phyloP scores from a whole-genome alignment of 2,329 filamentous ascomycete species.

The Cordyceps militaris region DNA sequence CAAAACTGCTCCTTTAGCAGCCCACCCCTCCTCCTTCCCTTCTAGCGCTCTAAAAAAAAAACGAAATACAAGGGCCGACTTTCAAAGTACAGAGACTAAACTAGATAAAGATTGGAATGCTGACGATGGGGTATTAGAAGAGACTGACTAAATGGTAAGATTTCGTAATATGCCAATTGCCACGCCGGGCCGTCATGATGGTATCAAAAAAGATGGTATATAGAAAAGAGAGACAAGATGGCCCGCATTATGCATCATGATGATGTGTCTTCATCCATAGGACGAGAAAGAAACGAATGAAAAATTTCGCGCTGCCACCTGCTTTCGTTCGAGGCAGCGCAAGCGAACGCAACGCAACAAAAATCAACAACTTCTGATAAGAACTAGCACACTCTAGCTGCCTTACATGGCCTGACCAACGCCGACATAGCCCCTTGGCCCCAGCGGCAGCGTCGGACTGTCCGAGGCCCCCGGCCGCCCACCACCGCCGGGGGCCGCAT shows the following conservation, averaged over 20 bases:
- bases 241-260: background rate
- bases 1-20: background rate
- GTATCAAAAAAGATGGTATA: constrained; percentile 3
- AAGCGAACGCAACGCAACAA: background rate
- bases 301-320: background rate
- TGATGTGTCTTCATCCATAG: background rate
- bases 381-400: background rate
- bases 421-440: background rate
- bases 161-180: constrained; percentile 7
- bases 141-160: constrained; percentile 8
- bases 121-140: constrained; percentile 9
- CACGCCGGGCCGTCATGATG: constrained; percentile 5
- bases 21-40: background rate
- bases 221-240: background rate
- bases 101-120: background rate
- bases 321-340: too few species aligned
- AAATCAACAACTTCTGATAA: background rate
- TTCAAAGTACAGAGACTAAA: background rate
- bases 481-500: background rate
- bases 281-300: background rate
- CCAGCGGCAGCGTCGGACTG: constrained; percentile 10
- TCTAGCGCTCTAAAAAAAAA: background rate
- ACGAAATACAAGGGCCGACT: background rate
- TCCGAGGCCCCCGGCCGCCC: background rate
- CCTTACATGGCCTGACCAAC: background rate